Base-by-base conservation (phyloP, 495 filamentous ascomycete species). In the Aspergillus affinis region DNA sequence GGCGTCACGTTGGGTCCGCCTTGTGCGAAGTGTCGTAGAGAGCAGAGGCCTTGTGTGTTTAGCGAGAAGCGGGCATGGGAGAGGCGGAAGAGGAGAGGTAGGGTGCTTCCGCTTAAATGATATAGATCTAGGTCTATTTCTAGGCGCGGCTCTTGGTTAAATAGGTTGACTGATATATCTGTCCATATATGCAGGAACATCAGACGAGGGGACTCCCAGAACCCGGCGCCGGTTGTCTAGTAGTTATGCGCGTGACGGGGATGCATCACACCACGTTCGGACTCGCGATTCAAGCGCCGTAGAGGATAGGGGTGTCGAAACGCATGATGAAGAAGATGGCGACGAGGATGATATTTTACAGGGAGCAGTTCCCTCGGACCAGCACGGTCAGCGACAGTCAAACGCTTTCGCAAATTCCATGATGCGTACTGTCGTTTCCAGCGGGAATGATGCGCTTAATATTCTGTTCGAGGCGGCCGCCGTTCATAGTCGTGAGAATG, bases 1-100 rank as follows among this genome's bases (percentile, higher is more conserved):
- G 76, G 76, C 0, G 58, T 73, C 50, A 91, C 93, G n/a, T 85
- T 91, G 72, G 90, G 93, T 57, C 94, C 94, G 55, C 94, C 94
- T 3, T 98, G 94, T 70, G 90, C 91, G 52, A 84, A 94, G 66
- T 98, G 94, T 75, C 86, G 91, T 20, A 85, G 94, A 55, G 94
- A 98, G 71, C 79, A 87, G 76, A 92, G 93, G 71, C 86, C 93
- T 61, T 98, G 94, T 78, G 91, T 86, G 68, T 98, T 98, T 74
- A 96, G 87, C 75, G 91, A 73, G 90, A 95, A 82, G 77, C 79
- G 74, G 46, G 75, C 77, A 0, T 80, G 77, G 77, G 76, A 76
- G 48, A 75, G 77, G 51, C 65, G 65, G 54, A 77, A 72, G 60
- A 65, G 65, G 54, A 66, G 70, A 63, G 70, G 75, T 78, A 64